Conservation (phyloP, 139 green algal genomes). For the Chlorella sp. region DNA sequence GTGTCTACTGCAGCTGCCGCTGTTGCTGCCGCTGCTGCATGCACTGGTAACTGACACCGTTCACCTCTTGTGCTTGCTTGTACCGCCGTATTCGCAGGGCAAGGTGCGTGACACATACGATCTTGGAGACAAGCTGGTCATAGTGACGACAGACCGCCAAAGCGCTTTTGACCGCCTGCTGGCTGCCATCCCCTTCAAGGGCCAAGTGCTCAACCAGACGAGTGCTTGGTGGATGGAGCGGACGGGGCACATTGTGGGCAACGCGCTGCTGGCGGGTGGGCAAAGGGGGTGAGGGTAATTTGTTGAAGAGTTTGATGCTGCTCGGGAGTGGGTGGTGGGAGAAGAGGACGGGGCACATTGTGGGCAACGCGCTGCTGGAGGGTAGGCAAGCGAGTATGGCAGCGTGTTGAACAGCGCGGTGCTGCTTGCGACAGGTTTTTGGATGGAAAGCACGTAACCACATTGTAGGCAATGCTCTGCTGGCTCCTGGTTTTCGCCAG, state of each 20-base stretch:
- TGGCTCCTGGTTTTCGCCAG: too few relatives aligned
- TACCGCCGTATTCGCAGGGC: slow-evolving; percentile 58
- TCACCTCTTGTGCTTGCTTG: neutral
- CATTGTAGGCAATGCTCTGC: too few relatives aligned
- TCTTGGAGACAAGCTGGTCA: slow-evolving; percentile 86
- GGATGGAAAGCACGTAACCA: too few relatives aligned
- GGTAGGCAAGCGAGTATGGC: neutral
- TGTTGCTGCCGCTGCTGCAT: neutral
- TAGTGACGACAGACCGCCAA: slow-evolving; percentile 97
- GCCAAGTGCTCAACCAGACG: slow-evolving; percentile 96
- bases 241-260: slow-evolving; percentile 89
- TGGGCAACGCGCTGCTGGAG: neutral
- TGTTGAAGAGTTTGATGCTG: neutral
- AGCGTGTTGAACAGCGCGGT: neutral
- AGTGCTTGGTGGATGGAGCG: slow-evolving; percentile 95
- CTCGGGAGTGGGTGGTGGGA: too few relatives aligned
- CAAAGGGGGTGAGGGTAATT: neutral
- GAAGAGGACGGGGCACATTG: neutral
- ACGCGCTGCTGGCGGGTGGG: slow-evolving; percentile 63
- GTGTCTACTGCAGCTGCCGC: too few relatives aligned
- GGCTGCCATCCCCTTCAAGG: slow-evolving; percentile 95
- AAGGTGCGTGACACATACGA: slow-evolving; percentile 99
- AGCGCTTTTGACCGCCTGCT: slow-evolving; percentile 96
- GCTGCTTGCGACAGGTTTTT: too few relatives aligned
- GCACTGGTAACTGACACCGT: too few relatives aligned